Evolutionary conservation across 2,329 filamentous ascomycete species (phyloP), one percentile per base, ranked within the genome.

Genomic region (Aspergillus amoenus): DNA sequence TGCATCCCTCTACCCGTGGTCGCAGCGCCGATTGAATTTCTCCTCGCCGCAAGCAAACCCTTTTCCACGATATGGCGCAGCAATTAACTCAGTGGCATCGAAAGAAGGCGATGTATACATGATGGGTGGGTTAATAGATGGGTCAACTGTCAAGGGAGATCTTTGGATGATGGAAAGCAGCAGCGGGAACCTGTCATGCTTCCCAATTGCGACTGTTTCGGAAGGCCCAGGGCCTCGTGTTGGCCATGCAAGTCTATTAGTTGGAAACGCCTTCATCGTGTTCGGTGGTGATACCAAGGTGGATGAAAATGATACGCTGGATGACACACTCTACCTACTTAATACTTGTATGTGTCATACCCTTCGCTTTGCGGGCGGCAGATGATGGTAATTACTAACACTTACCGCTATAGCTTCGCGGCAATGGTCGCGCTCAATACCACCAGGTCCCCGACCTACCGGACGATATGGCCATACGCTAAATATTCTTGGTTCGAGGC

Each of bases 231-330:
- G 94, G 4, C 94, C 95, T 1, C 86, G 94, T 78, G 94, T 99
- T 52, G 94, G 94, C 3, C 94, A 99, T 77, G 84, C 93, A 18
- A 95, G 93, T 79, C 80, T 99, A 68, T 82, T 99, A 15, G 94
- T 99, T 53, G 95, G 95, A 57, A 99, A 99, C 75, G 94, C 94
- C 0, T 99, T 97, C 73, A 99, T 99, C 66, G 94, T 99, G 12
- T 99, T 97, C 70, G 95, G 94, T 49, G 94, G 94, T 70, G 95
- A 99, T 74, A 99, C 94, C 51, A 99, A 99, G 76, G 89, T 96
- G 71, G 92, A 97, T 55, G 94, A 97, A 69, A 85, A 86, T 32
- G 94, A 99, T 74, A 82, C 90, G 48, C 79, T 99, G 57, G 94
- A 99, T 68, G 93, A 99, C 76, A 97, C 94, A 0, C 80, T 99